Evolutionary conservation across 768 basidiomycete species (phyloP).

Genomic region (Fistulinella prunicolor): DNA sequence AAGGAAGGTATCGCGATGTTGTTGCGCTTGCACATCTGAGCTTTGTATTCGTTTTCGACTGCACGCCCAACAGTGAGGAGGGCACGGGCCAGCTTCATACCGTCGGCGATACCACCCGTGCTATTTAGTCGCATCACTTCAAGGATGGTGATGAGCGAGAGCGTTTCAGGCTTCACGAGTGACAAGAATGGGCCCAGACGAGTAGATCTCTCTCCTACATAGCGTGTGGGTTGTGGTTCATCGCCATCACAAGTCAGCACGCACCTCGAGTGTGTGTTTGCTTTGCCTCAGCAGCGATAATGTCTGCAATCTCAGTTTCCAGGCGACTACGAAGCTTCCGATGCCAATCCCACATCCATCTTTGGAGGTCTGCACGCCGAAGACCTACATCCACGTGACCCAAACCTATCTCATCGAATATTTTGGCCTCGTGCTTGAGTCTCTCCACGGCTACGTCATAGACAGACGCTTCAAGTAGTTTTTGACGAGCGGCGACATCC

Average conservation of each 20-base stretch:
- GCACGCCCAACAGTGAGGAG: constrained; percentile 77
- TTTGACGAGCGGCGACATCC: constrained; percentile 72
- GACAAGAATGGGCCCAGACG: constrained; percentile 68
- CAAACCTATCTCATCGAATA: constrained; percentile 58
- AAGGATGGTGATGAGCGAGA: constrained; percentile 86
- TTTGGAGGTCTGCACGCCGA: constrained; percentile 51
- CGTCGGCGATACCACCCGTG: constrained; percentile 70
- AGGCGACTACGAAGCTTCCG: constrained; percentile 50
- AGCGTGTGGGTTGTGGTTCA: not conserved
- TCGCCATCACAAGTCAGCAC: not conserved
- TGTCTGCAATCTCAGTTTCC: constrained; percentile 47
- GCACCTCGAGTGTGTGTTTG: constrained; percentile 14
- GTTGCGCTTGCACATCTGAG: constrained; percentile 68
- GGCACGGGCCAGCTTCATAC: constrained; percentile 88
- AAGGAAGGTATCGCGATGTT: constrained; percentile 49
- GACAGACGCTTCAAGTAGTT: constrained; percentile 78
- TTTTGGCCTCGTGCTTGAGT: constrained; percentile 57
- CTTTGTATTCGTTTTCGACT: constrained; percentile 89
- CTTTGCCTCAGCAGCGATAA: constrained; percentile 38
- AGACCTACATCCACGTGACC: constrained; percentile 42
- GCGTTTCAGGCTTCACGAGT: constrained; percentile 70
- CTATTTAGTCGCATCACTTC: constrained; percentile 84
- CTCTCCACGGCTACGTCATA: constrained; percentile 80
- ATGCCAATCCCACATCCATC: constrained; percentile 91
- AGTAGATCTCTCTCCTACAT: constrained; percentile 10